phyloP scores from a whole-genome alignment of 192 early-diverging fungal genomes.

The Geosiphon pyriformis region DNA sequence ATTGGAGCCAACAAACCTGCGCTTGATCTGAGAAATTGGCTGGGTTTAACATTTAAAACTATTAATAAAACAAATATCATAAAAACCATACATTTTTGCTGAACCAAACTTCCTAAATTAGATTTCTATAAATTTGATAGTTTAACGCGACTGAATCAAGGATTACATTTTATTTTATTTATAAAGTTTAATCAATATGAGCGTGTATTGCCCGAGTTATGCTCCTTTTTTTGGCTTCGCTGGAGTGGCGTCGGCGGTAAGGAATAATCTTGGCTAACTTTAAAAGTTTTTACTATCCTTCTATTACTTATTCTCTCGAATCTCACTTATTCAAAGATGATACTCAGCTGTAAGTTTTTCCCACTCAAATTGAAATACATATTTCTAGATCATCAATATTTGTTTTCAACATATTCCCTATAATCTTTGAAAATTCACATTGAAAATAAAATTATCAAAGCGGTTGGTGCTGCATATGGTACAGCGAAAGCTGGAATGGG shows the following conservation, averaged over 20 bases:
- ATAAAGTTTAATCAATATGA: too few species aligned
- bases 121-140: too few species aligned
- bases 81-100: too few species aligned
- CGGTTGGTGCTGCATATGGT: constrained; percentile 95
- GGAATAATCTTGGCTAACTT: not conserved
- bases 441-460: constrained; percentile 29
- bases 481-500: constrained; percentile 97
- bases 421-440: not conserved
- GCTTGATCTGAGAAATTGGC: too few species aligned
- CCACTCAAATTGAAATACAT: not conserved
- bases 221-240: constrained; percentile 94
- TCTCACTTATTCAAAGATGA: constrained; percentile 39
- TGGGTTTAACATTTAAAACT: too few species aligned
- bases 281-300: not conserved
- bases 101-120: too few species aligned
- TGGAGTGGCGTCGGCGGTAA: constrained; percentile 83
- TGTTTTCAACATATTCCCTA: constrained; percentile 7
- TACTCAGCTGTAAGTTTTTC: constrained; percentile 61
- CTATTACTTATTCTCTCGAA: not conserved
- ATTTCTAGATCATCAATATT: not conserved
- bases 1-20: too few species aligned
- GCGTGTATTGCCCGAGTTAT: constrained; percentile 67
- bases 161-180: too few species aligned
- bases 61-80: too few species aligned
- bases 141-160: too few species aligned